These are phyloP conservation scores for Myrica gale DNA, from an alignment of 306 rosid species.

Conservation along the genomic window DNA sequence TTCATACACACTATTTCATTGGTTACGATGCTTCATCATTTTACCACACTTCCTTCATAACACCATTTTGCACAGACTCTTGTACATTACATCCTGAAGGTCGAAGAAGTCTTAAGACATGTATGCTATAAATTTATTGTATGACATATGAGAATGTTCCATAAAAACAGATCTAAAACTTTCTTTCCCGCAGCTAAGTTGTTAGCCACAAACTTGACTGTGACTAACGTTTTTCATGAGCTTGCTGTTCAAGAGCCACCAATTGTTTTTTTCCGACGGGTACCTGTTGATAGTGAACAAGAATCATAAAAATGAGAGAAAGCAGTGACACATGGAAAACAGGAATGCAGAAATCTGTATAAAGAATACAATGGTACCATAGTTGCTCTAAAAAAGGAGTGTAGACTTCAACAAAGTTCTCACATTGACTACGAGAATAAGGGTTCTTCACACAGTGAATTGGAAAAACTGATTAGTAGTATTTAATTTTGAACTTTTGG, in stretches of 20 bases:
- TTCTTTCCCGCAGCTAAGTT: background rate
- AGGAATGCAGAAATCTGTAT: background rate
- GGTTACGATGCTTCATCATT: background rate
- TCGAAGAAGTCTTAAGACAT: background rate
- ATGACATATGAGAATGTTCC: constrained; percentile 6
- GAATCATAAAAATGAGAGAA: constrained; percentile 14
- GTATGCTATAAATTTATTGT: constrained; percentile 5
- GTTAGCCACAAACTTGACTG: background rate
- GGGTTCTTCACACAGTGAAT: background rate
- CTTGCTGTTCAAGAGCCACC: constrained; percentile 23
- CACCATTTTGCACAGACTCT: background rate
- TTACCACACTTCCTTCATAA: background rate
- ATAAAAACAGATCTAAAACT: constrained; percentile 9
- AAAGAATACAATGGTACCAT: background rate
- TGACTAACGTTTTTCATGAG: background rate
- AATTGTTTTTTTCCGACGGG: constrained; percentile 37
- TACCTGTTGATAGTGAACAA: constrained; percentile 45
- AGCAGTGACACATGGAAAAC: constrained; percentile 4
- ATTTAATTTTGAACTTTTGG: background rate
- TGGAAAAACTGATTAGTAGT: background rate
- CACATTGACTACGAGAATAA: background rate
- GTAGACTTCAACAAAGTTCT: no score
- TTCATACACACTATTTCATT: background rate
- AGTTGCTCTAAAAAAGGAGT: no score
- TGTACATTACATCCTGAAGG: no score